Evolutionary conservation across 495 filamentous ascomycete genomes (phyloP), one percentile per base, ranked within the genome.

Genomic region (Neurospora sp.): DNA sequence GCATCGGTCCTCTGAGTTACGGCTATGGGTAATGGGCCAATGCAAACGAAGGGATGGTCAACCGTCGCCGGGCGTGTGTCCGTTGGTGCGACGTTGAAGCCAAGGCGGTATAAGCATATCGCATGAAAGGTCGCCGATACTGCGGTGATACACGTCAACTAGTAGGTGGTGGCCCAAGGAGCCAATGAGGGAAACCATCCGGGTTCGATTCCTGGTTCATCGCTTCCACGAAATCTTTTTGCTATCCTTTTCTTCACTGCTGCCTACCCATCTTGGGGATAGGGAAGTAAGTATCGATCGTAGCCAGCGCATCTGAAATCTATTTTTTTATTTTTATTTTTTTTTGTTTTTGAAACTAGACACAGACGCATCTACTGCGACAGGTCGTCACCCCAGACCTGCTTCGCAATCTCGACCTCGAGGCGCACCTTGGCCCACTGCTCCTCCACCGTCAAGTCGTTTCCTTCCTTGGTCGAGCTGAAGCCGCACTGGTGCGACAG

Each of bases 401-500:
- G 74, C 78, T 84, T 85, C 2, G 84, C 84, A 46, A 85, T 84
- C 39, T 84, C 84, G 0, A 84, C 78, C 77, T 83, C 77, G 5
- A 85, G 76, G 35, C 78, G 74, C 20, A 85, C 74, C 80, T 85
- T 85, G 22, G 82, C 83, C 84, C 84, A 85, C 74, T 90, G 88
- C 79, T 90, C 84, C 69, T 91, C 89, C 74, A 87, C 83, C 20
- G 81, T 85, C 40, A 91, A 78, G 39, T 88, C 80, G 76, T 91
- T 90, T 20, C 89, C 89, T 77, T 88, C 89, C 71, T 84, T 84
- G 72, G 90, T 90, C 35, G 86, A 89, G 73, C 88, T 89, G 79
- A 91, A 91, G 12, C 89, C 89, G 79, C 89, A 91, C 81, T 91
- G 89, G 40, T 90, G 89, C 74, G 87, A 89, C 46, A 91, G 80